A percentile compares a stretch with the other conserved stretches of the same genome.
Conservation (phyloP, 495 filamentous ascomycete genomes). For the Copromyces sp. region DNA sequence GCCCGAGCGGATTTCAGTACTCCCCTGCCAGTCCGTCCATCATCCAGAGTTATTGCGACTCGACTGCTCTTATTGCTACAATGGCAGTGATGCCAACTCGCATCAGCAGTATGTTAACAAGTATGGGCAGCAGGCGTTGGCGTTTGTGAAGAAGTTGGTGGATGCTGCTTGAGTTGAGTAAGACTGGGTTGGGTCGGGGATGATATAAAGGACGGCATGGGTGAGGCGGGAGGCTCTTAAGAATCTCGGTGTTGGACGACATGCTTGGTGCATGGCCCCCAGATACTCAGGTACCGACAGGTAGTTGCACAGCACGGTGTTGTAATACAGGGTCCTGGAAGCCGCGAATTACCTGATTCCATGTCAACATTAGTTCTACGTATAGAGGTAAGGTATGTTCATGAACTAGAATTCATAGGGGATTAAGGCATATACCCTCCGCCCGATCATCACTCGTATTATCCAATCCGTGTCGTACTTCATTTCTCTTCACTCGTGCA, state of each 20-base stretch:
- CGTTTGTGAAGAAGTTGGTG: conserved; percentile 24
- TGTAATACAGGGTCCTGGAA: background rate
- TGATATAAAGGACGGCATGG: background rate
- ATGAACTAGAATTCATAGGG: background rate
- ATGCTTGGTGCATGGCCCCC: background rate
- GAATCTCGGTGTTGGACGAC: background rate
- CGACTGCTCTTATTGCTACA: conserved; percentile 55
- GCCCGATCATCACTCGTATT: background rate
- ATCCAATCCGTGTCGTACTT: background rate
- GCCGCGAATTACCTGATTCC: background rate
- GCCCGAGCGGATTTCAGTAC: conserved; percentile 47
- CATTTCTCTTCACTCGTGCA: background rate
- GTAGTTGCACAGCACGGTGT: background rate
- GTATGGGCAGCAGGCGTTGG: conserved; percentile 28
- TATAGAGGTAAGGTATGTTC: background rate
- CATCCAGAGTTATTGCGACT: conserved; percentile 56
- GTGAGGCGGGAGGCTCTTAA: background rate
- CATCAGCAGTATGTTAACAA: conserved; percentile 52
- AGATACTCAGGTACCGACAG: background rate
- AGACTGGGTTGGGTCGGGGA: background rate
- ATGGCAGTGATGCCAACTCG: conserved; percentile 45
- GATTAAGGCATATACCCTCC: background rate
- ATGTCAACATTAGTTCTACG: background rate
- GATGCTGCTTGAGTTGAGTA: conserved; percentile 3
- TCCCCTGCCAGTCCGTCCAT: conserved; percentile 35